Base-by-base conservation (phyloP, 495 filamentous ascomycete genomes). In the Letharia lupina region DNA sequence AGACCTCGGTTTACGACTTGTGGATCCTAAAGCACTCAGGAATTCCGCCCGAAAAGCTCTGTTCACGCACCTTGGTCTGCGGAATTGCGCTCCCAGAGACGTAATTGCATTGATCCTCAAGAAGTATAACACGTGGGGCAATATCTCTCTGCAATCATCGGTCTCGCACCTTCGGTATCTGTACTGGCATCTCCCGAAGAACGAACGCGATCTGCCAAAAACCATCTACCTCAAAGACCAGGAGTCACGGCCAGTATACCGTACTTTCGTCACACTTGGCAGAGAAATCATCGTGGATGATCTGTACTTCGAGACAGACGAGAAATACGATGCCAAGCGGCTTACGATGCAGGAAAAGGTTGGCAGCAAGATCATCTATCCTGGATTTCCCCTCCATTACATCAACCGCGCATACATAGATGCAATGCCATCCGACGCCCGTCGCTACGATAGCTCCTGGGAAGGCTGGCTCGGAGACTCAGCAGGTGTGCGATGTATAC, bases 141-240 rank as follows among this genome's bases (percentile, higher is more conserved):
- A 28, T 20, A 62, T 74, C 13, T 35, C 40, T 45, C 35, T 70
- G 15, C 13, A 67, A 57, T 33, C 45, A 23, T 76, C 74, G 7
- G 62, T 66, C 7, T 44, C 62, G 44, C 70, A 74, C 60, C 67
- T 78, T 50, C 64, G 56, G 23, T 77, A 72, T 60, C 70, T 78
- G 8, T 78, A 75, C 72, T 52, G 74, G 73, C 9, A 67, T 69
- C 20, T 61, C 65, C 33, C 59, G 60, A 23, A 47, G 60, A 9
- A 50, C 2, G 10, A 35, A 20, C 23, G 65, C 54, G 41, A 42
- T 63, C 56, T 63, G 20, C 31, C 39, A 3, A 40, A n/a, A 41
- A 35, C 18, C 0, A 40, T 52, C n/a, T 48, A 44, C 18, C 2
- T 65, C 28, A 68, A 48, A 12, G 33, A 64, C 15, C 69, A 50